Percentiles rank a stretch among this genome's conserved stretches.
Conservation (phyloP, 352 stramenopile genomes). For the Elongisporangium undulatum region DNA sequence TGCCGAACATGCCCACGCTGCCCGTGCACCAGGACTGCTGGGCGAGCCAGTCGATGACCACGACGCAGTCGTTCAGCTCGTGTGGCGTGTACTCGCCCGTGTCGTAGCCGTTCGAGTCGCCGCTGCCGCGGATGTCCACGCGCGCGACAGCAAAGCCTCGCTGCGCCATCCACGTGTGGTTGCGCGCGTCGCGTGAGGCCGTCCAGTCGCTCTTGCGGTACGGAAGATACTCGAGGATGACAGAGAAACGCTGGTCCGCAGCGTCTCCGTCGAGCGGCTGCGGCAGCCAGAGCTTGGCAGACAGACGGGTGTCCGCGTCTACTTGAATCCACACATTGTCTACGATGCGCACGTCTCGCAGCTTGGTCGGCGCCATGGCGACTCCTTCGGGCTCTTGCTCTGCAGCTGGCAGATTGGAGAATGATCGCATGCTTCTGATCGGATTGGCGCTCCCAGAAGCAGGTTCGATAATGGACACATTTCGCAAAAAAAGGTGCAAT, state of each 20-base stretch:
- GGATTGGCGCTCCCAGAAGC: neutral
- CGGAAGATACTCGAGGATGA: slow-evolving; percentile 51
- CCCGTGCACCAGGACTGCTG: slow-evolving; percentile 37
- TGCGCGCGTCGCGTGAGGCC: slow-evolving; percentile 27
- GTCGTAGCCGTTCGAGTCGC: slow-evolving; percentile 40
- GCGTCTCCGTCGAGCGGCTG: slow-evolving; percentile 1
- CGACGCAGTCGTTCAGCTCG: slow-evolving; percentile 39
- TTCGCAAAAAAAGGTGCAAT: neutral
- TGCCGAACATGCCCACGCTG: slow-evolving; percentile 38
- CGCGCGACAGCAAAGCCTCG: slow-evolving; percentile 37
- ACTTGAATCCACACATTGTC: slow-evolving; percentile 44
- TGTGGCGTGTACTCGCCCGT: slow-evolving; percentile 37
- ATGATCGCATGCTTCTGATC: neutral
- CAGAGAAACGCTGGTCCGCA: slow-evolving; percentile 15
- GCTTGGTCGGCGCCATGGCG: neutral
- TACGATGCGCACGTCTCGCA: slow-evolving; percentile 17
- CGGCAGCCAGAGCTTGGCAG: slow-evolving; percentile 31
- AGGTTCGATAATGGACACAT: neutral
- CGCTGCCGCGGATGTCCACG: slow-evolving; percentile 43
- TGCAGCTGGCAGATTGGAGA: neutral
- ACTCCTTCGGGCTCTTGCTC: neutral
- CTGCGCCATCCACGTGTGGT: slow-evolving; percentile 45
- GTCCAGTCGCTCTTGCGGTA: slow-evolving; percentile 53
- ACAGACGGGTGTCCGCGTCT: slow-evolving; percentile 16
- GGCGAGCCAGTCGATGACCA: slow-evolving; percentile 42